Percentiles rank a stretch among this genome's conserved stretches.
Evolutionary conservation across 2,329 filamentous ascomycete genomes (phyloP).

Genomic region (Tolypocladium pustulatum): DNA sequence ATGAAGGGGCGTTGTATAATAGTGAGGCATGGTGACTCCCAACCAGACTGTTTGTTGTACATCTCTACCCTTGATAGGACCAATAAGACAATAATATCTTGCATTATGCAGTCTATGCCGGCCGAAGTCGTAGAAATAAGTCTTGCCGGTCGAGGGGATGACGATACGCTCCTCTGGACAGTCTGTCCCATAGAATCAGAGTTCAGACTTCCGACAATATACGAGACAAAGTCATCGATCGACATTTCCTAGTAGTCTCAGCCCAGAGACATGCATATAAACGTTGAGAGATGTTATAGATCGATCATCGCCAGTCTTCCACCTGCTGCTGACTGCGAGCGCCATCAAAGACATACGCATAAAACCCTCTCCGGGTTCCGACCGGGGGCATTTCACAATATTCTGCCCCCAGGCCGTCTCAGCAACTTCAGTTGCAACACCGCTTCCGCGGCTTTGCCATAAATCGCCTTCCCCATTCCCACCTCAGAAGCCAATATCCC

Average conservation of each 20-base stretch:
- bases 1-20: background rate
- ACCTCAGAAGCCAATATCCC: conserved; percentile 55
- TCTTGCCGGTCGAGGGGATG: background rate
- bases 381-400: conserved; percentile 51
- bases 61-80: background rate
- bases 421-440: background rate
- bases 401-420: conserved; percentile 33
- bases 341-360: background rate
- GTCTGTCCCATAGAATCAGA: background rate
- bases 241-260: background rate
- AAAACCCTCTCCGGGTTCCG: background rate
- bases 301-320: background rate
- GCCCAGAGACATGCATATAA: background rate
- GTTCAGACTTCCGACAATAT: background rate
- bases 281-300: background rate
- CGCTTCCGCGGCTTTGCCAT: background rate
- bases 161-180: background rate
- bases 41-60: background rate
- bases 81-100: background rate
- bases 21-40: background rate
- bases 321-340: background rate
- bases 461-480: background rate
- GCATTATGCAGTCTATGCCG: too few relatives aligned
- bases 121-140: background rate
- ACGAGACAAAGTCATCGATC: background rate